Conservation (phyloP, 306 rosid genomes). For the Glycyrrhiza uralensis region DNA sequence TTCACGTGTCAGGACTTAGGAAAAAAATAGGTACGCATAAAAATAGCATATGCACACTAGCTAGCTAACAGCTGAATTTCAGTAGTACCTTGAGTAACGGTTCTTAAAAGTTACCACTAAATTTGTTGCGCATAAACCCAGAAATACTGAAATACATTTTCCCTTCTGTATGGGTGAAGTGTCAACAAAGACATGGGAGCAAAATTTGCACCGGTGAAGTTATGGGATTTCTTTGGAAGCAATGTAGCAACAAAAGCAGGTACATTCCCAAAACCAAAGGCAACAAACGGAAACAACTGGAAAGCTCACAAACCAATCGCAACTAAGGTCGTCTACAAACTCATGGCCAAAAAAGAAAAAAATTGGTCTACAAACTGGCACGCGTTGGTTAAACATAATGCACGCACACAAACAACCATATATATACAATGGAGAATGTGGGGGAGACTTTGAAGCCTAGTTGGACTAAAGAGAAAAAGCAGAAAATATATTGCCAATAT, state of each 20-base stretch:
- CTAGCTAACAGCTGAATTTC: not conserved
- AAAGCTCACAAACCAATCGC: slow-evolving; percentile 23
- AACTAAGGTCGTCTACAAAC: slow-evolving; percentile 23
- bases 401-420: slow-evolving; percentile 31
- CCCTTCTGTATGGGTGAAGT: not conserved
- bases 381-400: slow-evolving; percentile 19
- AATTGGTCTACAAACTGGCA: slow-evolving; percentile 20
- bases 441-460: slow-evolving; percentile 20
- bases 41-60: not conserved
- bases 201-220: not conserved
- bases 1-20: too few species aligned
- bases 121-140: not conserved
- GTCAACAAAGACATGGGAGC: not conserved
- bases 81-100: not conserved
- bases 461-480: slow-evolving; percentile 13
- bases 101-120: not conserved
- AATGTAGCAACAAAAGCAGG: not conserved
- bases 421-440: slow-evolving; percentile 25
- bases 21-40: too few species aligned
- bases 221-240: not conserved
- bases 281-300: slow-evolving; percentile 7
- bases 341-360: not conserved
- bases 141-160: not conserved
- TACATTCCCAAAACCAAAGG: slow-evolving; percentile 11
- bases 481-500: slow-evolving; percentile 16